Base-by-base conservation (phyloP, 2,329 filamentous ascomycete species). In the Periglandula ipomoeae region DNA sequence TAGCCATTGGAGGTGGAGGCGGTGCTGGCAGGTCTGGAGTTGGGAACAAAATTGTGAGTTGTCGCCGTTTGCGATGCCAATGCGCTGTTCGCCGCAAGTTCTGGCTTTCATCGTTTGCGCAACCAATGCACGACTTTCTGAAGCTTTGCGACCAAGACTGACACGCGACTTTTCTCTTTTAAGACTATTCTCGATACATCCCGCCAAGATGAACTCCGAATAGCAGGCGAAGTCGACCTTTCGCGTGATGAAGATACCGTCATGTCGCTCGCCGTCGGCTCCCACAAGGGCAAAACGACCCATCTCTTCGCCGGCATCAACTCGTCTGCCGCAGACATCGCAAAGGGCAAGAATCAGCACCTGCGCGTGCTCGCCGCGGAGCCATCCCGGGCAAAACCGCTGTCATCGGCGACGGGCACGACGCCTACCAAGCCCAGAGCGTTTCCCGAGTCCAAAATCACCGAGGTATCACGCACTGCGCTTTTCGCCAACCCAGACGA, bases 191-290 rank as follows among this genome's bases (percentile, higher is more conserved):
- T 95, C 53, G 83, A 91, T 63, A 76, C 83, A n/a, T 81, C 79
- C 17, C 72, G 71, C 58, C 81, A 78, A 34, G 73, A 79, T 49
- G 78, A 82, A 43, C 70, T 88, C 44, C 75, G 81, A 53, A 71
- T 84, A 56, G 71, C 76, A 20, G 79, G 82, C 55, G 87, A 95
- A 57, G 74, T 91, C 60, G 82, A 89, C 51, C 80, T 95, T 44
- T 86, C 86, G 53, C 78, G 81, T 57, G 81, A 90, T 61, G 90
- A 96, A 70, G 91, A 97, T 67, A 94, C 86, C 49, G 87, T 95
- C 50, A 89, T 85, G 55, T 90, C 86, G 48, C 74, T 96, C 44
- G 88, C 82, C 38, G 79, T 85, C 46, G 82, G 88, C 55, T 76
- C 70, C 61, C 76, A 60, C 66, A 78, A 71, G 66, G 72, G 70